Evolutionary conservation across 2,329 filamentous ascomycete species (phyloP).

Genomic region (Pyricularia sp.): DNA sequence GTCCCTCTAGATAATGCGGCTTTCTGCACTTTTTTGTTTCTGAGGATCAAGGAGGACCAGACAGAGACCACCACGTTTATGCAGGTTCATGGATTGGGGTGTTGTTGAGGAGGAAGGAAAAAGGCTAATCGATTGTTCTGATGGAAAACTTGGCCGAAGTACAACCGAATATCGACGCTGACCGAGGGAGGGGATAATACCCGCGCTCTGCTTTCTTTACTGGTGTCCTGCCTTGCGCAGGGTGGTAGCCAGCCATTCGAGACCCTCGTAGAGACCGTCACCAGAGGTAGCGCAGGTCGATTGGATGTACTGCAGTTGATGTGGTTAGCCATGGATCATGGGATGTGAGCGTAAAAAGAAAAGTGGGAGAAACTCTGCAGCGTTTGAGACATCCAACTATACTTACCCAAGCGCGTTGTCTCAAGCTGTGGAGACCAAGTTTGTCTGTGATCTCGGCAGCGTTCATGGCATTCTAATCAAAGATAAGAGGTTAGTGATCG

Average conservation of each 20-base stretch:
- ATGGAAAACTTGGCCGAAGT: slow-evolving; percentile 39
- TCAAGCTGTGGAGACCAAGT: slow-evolving; percentile 97
- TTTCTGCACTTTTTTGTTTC: slow-evolving; percentile 6
- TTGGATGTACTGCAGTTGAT: slow-evolving; percentile 72
- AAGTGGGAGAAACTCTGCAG: not conserved
- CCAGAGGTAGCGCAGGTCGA: slow-evolving; percentile 97
- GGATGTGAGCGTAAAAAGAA: not conserved
- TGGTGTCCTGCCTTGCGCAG: slow-evolving; percentile 62
- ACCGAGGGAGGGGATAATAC: slow-evolving; percentile 22
- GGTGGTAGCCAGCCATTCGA: slow-evolving; percentile 80
- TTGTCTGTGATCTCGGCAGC: slow-evolving; percentile 99
- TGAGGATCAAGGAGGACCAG: slow-evolving; percentile 10
- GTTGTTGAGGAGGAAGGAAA: not conserved
- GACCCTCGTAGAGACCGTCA: slow-evolving; percentile 98
- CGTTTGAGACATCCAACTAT: slow-evolving; percentile 1
- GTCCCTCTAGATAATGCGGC: slow-evolving; percentile 8
- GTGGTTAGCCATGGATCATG: slow-evolving; percentile 5
- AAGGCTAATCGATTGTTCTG: slow-evolving; percentile 13
- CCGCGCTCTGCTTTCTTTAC: slow-evolving; percentile 28
- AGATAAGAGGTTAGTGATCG: slow-evolving; percentile 8
- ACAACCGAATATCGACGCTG: slow-evolving; percentile 38
- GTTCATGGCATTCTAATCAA: slow-evolving; percentile 87
- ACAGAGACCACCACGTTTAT: not conserved
- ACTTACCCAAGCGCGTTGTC: slow-evolving; percentile 97
- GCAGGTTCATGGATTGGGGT: not conserved